These are phyloP conservation scores for Sphaerostilbella broomeana DNA, from an alignment of 2,329 filamentous ascomycete genomes.

Conservation along the genomic window DNA sequence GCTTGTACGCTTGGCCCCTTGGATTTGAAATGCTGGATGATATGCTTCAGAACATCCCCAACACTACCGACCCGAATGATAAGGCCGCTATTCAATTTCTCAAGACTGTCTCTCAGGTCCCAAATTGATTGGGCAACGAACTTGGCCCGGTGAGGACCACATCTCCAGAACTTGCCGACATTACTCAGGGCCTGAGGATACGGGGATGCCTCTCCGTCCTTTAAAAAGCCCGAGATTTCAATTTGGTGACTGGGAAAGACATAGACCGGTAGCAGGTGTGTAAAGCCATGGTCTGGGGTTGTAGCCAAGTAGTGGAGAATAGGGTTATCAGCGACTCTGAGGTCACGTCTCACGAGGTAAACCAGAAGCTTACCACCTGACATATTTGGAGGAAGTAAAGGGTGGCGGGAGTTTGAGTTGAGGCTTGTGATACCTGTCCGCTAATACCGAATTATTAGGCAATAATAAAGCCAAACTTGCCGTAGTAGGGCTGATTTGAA, in stretches of 20 bases:
- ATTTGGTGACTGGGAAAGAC: slow-evolving; percentile 64
- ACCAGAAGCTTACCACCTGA: slow-evolving; percentile 49
- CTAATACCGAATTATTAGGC: no score
- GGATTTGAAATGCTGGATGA: slow-evolving; percentile 45
- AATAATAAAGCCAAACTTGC: neutral
- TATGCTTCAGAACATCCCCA: slow-evolving; percentile 50
- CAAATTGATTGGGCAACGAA: slow-evolving; percentile 68
- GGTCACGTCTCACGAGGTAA: slow-evolving; percentile 66
- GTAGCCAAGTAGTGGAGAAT: slow-evolving; percentile 55
- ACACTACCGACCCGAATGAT: slow-evolving; percentile 56
- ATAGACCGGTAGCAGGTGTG: slow-evolving; percentile 66
- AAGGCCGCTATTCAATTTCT: slow-evolving; percentile 53
- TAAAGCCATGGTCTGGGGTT: slow-evolving; percentile 46
- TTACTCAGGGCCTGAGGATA: slow-evolving; percentile 62
- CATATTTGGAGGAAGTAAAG: slow-evolving; percentile 21
- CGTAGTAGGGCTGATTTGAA: neutral
- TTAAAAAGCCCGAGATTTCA: slow-evolving; percentile 69
- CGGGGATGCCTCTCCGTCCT: slow-evolving; percentile 47
- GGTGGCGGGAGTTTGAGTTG: neutral
- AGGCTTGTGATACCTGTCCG: neutral
- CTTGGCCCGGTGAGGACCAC: slow-evolving; percentile 63
- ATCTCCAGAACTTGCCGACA: slow-evolving; percentile 65
- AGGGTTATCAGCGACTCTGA: slow-evolving; percentile 69
- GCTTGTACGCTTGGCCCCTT: slow-evolving; percentile 43
- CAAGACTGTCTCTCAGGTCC: slow-evolving; percentile 60